phyloP scores from a whole-genome alignment of 2,329 filamentous ascomycete species.

The Ophiostoma sp. region DNA sequence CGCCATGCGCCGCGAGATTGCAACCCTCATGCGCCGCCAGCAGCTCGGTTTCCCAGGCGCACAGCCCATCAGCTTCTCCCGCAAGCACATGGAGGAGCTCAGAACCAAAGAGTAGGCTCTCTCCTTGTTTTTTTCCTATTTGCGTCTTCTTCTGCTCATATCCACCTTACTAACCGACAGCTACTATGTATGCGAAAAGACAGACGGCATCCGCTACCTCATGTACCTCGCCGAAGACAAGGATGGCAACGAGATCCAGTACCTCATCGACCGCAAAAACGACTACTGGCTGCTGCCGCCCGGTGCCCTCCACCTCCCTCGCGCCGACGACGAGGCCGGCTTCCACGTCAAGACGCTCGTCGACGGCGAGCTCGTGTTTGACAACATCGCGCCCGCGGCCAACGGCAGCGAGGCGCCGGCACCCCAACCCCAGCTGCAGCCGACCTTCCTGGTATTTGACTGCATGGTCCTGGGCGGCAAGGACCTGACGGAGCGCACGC shows the following conservation, averaged over 20 bases:
- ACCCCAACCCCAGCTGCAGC: conserved; percentile 44
- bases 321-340: conserved; percentile 50
- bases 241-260: conserved; percentile 62
- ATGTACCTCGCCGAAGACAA: conserved; percentile 75
- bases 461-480: conserved; percentile 76
- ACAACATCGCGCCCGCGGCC: conserved; percentile 50
- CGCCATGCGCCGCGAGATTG: conserved; percentile 64
- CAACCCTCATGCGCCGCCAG: conserved; percentile 64
- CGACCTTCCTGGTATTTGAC: conserved; percentile 90
- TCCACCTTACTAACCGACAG: conserved; percentile 36
- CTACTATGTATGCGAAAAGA: conserved; percentile 98
- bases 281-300: conserved; percentile 83
- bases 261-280: conserved; percentile 96
- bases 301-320: conserved; percentile 71
- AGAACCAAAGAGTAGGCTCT: conserved; percentile 63
- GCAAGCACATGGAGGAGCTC: conserved; percentile 76
- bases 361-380: conserved; percentile 89
- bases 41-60: conserved; percentile 75
- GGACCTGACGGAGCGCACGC: conserved; percentile 67
- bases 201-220: conserved; percentile 92
- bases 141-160: no score
- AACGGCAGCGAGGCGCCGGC: conserved; percentile 33
- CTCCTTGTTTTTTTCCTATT: neutral
- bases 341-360: conserved; percentile 80
- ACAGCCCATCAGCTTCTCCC: conserved; percentile 88